Evolutionary conservation across 2,329 filamentous ascomycete species (phyloP), one percentile per base, ranked within the genome.

Genomic region (Orbilia blumenaviensis): DNA sequence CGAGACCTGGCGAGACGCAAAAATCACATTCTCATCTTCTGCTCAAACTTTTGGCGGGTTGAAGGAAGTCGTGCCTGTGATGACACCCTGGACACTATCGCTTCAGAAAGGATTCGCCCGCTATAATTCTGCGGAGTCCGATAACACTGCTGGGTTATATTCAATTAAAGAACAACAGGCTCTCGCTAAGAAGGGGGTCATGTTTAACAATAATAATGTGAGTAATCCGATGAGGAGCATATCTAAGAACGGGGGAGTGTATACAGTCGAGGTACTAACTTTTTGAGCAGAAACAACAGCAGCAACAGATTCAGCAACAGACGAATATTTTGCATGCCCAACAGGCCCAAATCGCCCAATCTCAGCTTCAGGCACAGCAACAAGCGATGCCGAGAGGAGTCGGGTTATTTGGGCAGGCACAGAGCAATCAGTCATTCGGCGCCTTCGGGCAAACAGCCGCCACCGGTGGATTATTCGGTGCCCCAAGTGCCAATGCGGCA

Each of bases 1-100:
- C 0, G 89, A 91, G 82, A 87, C 86, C 0, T 91, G 89, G 89
- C 84, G 83, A 29, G 86, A 87, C 81, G 87, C 87, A 81, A 87
- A 86, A 77, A 82, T 91, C 38, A 86, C 85, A 0, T 85, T 91
- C 3, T 90, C 89, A 1, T 90, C 88, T 0, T 90, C 88, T 0
- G 87, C 90, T 79, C 86, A 88, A 2, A 85, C 85, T 3, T 89
- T 88, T 63, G 84, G 86, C 1, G 86, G 86, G 0, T 82, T 90
- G 1, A 84, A 86, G 23, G 87, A 90, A 71, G 81, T 82, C 10
- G 86, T 88, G 1, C 89, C 89, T 0, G 82, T 81, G 2, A 84
- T 91, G 36, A 80, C 83, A 0, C 84, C 87, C 0, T 91, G 89
- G 89, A 85, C 83, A 58, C 83, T 91, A 78, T 85, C 85, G 69